These are phyloP conservation scores for Amylocarpus encephaloides DNA, from an alignment of 2,329 filamentous ascomycete genomes.

Conservation along the genomic window DNA sequence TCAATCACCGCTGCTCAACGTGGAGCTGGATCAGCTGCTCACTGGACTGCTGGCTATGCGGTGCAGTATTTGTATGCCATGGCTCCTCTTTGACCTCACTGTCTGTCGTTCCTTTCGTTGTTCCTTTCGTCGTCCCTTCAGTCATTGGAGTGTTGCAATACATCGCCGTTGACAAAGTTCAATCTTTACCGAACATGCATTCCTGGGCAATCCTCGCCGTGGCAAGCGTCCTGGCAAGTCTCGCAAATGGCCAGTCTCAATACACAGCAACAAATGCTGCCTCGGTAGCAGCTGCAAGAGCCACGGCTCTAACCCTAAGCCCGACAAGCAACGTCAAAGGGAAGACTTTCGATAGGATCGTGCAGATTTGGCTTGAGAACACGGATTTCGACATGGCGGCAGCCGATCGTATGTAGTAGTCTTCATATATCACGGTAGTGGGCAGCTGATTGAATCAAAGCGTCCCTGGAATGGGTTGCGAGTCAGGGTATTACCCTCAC, in stretches of 20 bases:
- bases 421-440: neutral
- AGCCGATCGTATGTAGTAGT: slow-evolving; percentile 26
- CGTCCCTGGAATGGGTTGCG: slow-evolving; percentile 38
- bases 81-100: too few species aligned
- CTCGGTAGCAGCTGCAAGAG: slow-evolving; percentile 31
- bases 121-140: too few species aligned
- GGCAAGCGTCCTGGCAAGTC: neutral
- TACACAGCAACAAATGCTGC: slow-evolving; percentile 5
- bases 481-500: slow-evolving; percentile 49
- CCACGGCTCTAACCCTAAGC: slow-evolving; percentile 39
- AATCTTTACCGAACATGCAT: slow-evolving; percentile 6
- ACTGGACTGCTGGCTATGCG: too few species aligned
- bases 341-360: slow-evolving; percentile 51
- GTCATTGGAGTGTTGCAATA: too few species aligned
- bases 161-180: neutral
- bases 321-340: slow-evolving; percentile 44
- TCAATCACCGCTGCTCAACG: too few species aligned
- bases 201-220: neutral
- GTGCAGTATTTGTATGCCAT: too few species aligned
- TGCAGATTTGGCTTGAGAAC: slow-evolving; percentile 56
- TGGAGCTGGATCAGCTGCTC: too few species aligned
- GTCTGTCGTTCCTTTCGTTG: too few species aligned
- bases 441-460: slow-evolving; percentile 27
- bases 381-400: slow-evolving; percentile 30
- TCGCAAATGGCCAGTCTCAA: slow-evolving; percentile 5